Base-by-base conservation (phyloP, 1,139 yeast species). In the Candida albicans region DNA sequence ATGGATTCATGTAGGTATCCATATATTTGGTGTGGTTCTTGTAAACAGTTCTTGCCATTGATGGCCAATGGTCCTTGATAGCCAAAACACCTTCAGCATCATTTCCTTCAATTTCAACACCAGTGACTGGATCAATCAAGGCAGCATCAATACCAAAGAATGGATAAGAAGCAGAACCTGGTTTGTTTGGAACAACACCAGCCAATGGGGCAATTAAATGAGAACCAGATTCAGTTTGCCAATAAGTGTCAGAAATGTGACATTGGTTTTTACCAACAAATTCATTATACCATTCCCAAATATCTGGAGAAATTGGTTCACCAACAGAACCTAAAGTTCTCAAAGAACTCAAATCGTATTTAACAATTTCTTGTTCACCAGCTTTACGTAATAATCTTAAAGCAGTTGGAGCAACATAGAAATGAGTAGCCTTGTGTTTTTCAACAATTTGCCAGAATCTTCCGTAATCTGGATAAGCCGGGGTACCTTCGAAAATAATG, bases 221-320 rank as follows among this genome's bases (percentile, higher is more conserved):
- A 39, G 97, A 87, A 48, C 99, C 99, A 13, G 96, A 85, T 73
- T 93, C 99, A 26, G 99, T 93, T 74, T 93, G 97, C 99, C 99
- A 93, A 79, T 91, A 90, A 40, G 99, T 93, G 70, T 93, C 99
- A 61, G 93, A 80, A 54, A 93, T 83, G 59, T 79, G 84, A 69
- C 96, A 89, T 63, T 87, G 81, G 50, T 82, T 81, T 64, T 89
- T 87, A 61, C 99, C 99, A 57, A 93, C 86, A 65, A 85, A 80
- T 61, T 88, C 90, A 67, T 88, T 81, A 72, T 91, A 93, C 99
- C 99, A 93, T 70, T 89, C 96, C 98, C 98, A 93, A 60, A 93
- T 82, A 68, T 93, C 99, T 50, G 96, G 93, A 44, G 97, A 90
- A 62, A 93, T 93, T 56, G 99, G 99, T 74, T 93, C 99, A 67